phyloP scores from a whole-genome alignment of 148 eudicot species.

The Heliosperma pusillum region DNA sequence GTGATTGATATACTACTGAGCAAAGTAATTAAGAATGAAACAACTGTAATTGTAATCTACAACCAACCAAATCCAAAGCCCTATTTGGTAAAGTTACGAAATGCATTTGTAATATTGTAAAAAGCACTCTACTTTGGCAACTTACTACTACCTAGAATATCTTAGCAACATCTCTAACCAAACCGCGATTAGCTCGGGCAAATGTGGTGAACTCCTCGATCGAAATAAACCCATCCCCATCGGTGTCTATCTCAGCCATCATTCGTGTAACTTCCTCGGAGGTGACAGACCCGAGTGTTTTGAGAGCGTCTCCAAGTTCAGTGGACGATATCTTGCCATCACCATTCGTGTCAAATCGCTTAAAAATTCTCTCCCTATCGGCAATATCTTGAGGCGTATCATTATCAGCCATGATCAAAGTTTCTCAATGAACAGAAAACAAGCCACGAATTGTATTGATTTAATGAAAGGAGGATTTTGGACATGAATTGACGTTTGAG shows the following conservation, averaged over 20 bases:
- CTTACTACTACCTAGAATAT: conserved; percentile 44
- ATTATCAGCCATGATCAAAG: conserved; percentile 45
- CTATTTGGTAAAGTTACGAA: not conserved
- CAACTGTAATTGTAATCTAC: conserved; percentile 1
- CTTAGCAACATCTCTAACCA: conserved; percentile 81
- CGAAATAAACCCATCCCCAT: conserved; percentile 74
- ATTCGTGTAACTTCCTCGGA: conserved; percentile 51
- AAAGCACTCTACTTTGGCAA: not conserved
- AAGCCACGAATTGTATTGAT: not conserved
- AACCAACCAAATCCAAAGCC: not conserved
- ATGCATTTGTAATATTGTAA: not conserved
- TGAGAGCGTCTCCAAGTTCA: conserved; percentile 82
- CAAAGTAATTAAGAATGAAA: not conserved
- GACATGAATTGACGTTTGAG: not conserved
- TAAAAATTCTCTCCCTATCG: conserved; percentile 79
- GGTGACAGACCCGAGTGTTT: conserved; percentile 56
- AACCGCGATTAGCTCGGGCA: conserved; percentile 62
- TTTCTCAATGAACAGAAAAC: not conserved
- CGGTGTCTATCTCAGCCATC: conserved; percentile 81
- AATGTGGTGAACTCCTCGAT: conserved; percentile 62
- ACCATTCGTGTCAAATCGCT: conserved; percentile 67
- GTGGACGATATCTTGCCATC: conserved; percentile 72
- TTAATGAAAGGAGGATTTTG: not conserved
- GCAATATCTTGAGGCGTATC: conserved; percentile 53
- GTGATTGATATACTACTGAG: not conserved